Base-by-base conservation (phyloP, 805 yeast species). In the Ogataea allantospora region DNA sequence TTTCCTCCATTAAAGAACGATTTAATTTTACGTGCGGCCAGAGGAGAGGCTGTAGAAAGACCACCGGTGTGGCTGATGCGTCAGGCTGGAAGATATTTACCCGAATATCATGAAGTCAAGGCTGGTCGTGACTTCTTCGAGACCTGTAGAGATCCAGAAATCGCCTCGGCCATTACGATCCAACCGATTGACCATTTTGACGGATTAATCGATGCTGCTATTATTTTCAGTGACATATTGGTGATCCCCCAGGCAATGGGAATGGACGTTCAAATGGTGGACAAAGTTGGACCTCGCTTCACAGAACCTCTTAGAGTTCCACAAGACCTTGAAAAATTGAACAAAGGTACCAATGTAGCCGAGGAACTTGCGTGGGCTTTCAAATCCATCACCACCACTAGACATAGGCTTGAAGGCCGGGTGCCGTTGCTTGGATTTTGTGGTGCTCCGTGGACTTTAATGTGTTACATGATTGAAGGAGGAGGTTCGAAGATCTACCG, bases 171-270 rank as follows among this genome's bases (percentile, higher is more conserved):
- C 38, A 88, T 93, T 58, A 93, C 99, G 1, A 89, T 93, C 46
- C 99, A 93, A 66, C 99, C 99, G 4, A 77, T 93, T 39, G 87
- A 82, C 38, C 95, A 86, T 53, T 93, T 78, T 57, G 81, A 82
- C 40, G 97, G 96, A 0, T 70, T 89, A 38, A 74, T 91, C 33
- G 99, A 93, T 58, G 98, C 98, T 4, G 99, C 99, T 5, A 93
- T 93, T 51, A 93, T 93, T 41, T 93, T 93, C 68, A 81, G 89
- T 58, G 99, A 93, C 60, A 93, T 93, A 51, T 70, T 93, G 42
- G 99, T 93, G 25, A 83, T 93, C 38, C 99, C 99, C 2, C 98
- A 93, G 66, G 99, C 97, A 9, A 82, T 93, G 88, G 99, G 99
- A 10, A 86, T 89, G 84, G 80, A 77, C 37, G 96, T 93, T 27